phyloP scores from a whole-genome alignment of 2,329 filamentous ascomycete species.

The Macrophomina tecta region DNA sequence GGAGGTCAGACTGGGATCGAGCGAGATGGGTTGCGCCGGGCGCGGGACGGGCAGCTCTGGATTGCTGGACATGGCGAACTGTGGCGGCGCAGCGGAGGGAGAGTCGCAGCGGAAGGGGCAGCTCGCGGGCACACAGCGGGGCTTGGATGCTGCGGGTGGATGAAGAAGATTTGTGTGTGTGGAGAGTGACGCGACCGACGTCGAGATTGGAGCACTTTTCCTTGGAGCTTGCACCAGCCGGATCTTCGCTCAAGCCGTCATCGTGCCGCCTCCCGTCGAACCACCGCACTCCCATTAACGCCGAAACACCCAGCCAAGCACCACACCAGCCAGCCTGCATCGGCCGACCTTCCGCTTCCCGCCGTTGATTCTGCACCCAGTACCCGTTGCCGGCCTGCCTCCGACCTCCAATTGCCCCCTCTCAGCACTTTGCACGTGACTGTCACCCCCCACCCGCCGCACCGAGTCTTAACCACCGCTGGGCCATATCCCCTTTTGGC shows the following conservation, averaged over 20 bases:
- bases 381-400: background rate
- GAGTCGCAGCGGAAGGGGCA: constrained; percentile 6
- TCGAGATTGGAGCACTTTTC: constrained; percentile 26
- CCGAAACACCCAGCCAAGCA: constrained; percentile 21
- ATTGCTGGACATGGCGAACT: constrained; percentile 48
- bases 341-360: background rate
- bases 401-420: constrained; percentile 7
- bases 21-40: constrained; percentile 27
- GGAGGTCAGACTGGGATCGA: constrained; percentile 41
- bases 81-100: constrained; percentile 6
- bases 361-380: background rate
- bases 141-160: constrained; percentile 21
- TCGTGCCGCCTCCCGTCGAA: constrained; percentile 23
- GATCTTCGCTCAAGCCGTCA: constrained; percentile 26
- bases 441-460: background rate
- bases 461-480: constrained; percentile 36
- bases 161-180: constrained; percentile 17
- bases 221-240: constrained; percentile 24
- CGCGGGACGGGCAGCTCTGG: constrained; percentile 39
- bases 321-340: constrained; percentile 6
- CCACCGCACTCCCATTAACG: constrained; percentile 19
- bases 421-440: constrained; percentile 17
- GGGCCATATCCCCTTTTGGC: background rate
- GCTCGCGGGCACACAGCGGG: background rate
- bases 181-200: constrained; percentile 22